These are phyloP conservation scores for Mortierella hygrophila DNA, from an alignment of 192 early-diverging fungal species.

Conservation along the genomic window DNA sequence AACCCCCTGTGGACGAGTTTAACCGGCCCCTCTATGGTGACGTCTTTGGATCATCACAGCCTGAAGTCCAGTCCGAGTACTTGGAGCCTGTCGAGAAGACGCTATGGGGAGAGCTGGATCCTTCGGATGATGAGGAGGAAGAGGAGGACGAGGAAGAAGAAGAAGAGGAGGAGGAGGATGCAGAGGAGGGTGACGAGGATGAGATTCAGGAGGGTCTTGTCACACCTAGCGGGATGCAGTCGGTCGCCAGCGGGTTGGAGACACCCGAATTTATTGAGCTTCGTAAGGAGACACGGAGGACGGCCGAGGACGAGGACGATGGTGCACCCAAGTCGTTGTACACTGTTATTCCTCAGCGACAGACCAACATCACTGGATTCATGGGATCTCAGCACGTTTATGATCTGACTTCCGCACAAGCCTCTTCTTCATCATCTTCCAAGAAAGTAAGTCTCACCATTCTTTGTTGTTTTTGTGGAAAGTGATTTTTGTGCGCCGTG, in stretches of 20 bases:
- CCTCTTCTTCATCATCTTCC: constrained; percentile 60
- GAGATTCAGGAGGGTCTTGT: constrained; percentile 74
- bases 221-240: constrained; percentile 86
- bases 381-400: constrained; percentile 97
- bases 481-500: background rate
- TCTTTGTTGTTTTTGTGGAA: background rate
- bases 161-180: constrained; percentile 80
- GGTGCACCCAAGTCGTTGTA: constrained; percentile 76
- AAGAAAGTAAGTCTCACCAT: constrained; percentile 46
- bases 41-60: constrained; percentile 84
- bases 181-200: constrained; percentile 67
- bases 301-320: constrained; percentile 58
- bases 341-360: constrained; percentile 87
- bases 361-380: constrained; percentile 79
- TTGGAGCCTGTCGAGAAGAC: constrained; percentile 78
- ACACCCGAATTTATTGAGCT: constrained; percentile 91
- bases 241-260: constrained; percentile 81
- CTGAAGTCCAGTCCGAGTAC: constrained; percentile 69
- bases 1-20: constrained; percentile 86
- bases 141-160: constrained; percentile 61
- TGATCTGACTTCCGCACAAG: constrained; percentile 71
- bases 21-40: constrained; percentile 96
- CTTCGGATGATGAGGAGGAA: constrained; percentile 72
- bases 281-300: constrained; percentile 76
- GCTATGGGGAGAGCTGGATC: constrained; percentile 93